Conservation (phyloP, 2,329 filamentous ascomycete species). For the Tricladium varicosporioides region DNA sequence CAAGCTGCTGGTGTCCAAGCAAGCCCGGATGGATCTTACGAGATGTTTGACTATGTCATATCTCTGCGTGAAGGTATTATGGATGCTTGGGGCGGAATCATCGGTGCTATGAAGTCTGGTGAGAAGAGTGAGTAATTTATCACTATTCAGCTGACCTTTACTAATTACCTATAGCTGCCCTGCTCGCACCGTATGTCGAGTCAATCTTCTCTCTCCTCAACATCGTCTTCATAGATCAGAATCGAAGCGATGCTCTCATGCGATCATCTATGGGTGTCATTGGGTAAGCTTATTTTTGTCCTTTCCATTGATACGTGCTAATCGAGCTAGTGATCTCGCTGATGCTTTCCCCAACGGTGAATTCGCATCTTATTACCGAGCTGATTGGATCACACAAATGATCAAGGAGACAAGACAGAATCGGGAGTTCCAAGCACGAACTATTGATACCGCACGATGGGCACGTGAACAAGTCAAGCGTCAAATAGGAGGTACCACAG, state of each 20-base stretch:
- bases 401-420: slow-evolving; percentile 91
- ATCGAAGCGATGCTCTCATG: slow-evolving; percentile 88
- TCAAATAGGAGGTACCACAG: slow-evolving; percentile 59
- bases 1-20: slow-evolving; percentile 84
- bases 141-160: neutral
- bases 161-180: slow-evolving; percentile 53
- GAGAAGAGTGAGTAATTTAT: slow-evolving; percentile 61
- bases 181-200: slow-evolving; percentile 74
- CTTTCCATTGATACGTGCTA: slow-evolving; percentile 10
- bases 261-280: slow-evolving; percentile 96
- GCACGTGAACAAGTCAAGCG: slow-evolving; percentile 96
- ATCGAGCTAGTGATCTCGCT: slow-evolving; percentile 71
- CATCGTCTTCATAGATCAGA: slow-evolving; percentile 75
- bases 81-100: slow-evolving; percentile 97
- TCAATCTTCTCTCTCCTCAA: slow-evolving; percentile 86
- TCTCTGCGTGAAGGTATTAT: slow-evolving; percentile 96
- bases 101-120: slow-evolving; percentile 86
- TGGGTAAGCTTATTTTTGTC: slow-evolving; percentile 59
- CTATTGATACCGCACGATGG: slow-evolving; percentile 94
- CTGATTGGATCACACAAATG: slow-evolving; percentile 85
- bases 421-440: slow-evolving; percentile 80
- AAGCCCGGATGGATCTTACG: slow-evolving; percentile 77
- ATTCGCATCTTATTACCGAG: slow-evolving; percentile 78
- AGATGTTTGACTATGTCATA: slow-evolving; percentile 96
- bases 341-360: slow-evolving; percentile 92